Evolutionary conservation across 495 filamentous ascomycete species (phyloP), one percentile per base, ranked within the genome.

Genomic region (Hyphodiscus hymeniophilus): DNA sequence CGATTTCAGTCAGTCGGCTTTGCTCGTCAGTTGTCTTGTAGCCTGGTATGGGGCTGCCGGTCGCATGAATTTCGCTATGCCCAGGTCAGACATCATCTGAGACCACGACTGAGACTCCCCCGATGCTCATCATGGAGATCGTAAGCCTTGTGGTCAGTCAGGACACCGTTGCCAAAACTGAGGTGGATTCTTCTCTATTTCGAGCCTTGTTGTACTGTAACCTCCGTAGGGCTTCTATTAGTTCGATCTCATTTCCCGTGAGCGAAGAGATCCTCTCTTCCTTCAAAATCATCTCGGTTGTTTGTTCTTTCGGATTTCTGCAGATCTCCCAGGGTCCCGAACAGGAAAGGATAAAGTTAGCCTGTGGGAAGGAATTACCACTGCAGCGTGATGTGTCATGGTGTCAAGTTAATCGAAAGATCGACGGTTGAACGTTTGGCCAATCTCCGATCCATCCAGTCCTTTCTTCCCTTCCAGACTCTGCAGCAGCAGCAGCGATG

Each of bases 361-460:
- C 47, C 30, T 42, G 26, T n/a, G n/a, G 16, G 38, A 22, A 35
- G 16, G 40, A 42, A 45, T 32, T 17, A 34, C 50, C 28, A 47
- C 52, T 50, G 52, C 52, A 50, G 30, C 45, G 41, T 54, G 50
- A 57, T 57, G 55, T 57, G 55, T 53, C 55, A 53, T 54, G 33
- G 36, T 48, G 41, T 42, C 38, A 36, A 34, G 4, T 21, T 47
- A 42, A 47, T n/a, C n/a, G 54, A 52, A 36, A 40, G 46, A 50
- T 50, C 47, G 24, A 20, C 46, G 30, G 17, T 13, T 34, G 41
- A 40, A 33, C n/a, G 35, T 36, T 46, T 40, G 42, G 43, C 54
- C 54, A 57, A 57, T 57, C 46, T 57, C 54, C 54, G 54, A 42
- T 45, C 22, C 33, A 35, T 51, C 44, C 47, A 35, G 50, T 30